Conservation (phyloP, 2,329 filamentous ascomycete species). For the Pseudogymnoascus sp. region DNA sequence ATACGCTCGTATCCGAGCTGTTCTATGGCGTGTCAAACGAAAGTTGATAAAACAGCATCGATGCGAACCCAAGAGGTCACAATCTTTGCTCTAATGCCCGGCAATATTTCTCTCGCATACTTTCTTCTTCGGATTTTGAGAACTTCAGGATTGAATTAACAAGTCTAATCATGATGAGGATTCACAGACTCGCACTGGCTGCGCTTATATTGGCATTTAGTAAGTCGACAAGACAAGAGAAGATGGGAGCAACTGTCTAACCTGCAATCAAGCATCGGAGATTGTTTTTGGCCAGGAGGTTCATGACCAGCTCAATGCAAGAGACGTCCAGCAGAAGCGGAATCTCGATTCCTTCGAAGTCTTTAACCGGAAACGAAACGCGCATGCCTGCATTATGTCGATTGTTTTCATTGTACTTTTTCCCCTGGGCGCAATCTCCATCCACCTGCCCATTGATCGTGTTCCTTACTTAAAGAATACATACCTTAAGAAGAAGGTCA, state of each 20-base stretch:
- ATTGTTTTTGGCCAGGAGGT: background rate
- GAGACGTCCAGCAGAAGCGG: background rate
- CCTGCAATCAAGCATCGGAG: background rate
- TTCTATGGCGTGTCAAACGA: too few relatives aligned
- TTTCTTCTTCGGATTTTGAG: background rate
- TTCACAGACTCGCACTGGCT: background rate
- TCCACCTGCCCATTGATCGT: background rate
- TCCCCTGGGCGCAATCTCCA: conserved; percentile 5
- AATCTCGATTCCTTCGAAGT: conserved; percentile 3
- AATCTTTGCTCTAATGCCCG: background rate
- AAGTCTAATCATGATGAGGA: background rate
- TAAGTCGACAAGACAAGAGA: background rate
- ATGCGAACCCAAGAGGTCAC: background rate
- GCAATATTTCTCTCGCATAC: background rate
- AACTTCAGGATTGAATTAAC: background rate
- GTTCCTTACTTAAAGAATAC: background rate
- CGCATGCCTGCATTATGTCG: conserved; percentile 8
- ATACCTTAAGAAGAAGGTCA: conserved; percentile 11
- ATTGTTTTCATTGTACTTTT: conserved; percentile 8
- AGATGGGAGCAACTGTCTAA: background rate
- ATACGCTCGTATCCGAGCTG: background rate
- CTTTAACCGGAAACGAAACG: conserved; percentile 9
- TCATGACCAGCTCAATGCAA: background rate
- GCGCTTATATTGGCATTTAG: background rate
- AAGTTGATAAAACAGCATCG: too few relatives aligned